Conservation (phyloP, 257 asterid species). For the Penstemon newberryi region DNA sequence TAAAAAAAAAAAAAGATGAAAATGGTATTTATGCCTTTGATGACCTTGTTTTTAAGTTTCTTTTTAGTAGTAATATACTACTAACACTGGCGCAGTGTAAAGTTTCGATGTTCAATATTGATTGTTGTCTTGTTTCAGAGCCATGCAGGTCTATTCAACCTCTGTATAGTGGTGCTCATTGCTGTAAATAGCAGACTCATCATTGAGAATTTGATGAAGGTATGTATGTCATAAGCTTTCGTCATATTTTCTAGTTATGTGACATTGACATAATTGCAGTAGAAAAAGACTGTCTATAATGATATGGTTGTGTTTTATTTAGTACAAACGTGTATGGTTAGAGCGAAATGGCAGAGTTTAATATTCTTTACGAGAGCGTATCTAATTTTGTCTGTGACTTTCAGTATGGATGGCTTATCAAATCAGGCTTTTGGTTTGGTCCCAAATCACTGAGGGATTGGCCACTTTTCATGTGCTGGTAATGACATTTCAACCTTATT, state of each 20-base stretch:
- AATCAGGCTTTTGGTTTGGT: constrained; percentile 86
- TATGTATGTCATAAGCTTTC: constrained; percentile 27
- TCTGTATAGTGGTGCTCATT: constrained; percentile 97
- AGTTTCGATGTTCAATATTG: constrained; percentile 28
- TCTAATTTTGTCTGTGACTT: constrained; percentile 29
- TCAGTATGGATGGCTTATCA: constrained; percentile 97
- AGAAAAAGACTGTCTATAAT: neutral
- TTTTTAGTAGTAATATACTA: too few species aligned
- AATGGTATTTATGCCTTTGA: too few species aligned
- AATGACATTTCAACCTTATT: constrained; percentile 28
- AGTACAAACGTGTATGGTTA: constrained; percentile 13
- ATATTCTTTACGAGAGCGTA: neutral
- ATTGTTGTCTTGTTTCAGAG: constrained; percentile 62
- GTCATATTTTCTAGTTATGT: constrained; percentile 9
- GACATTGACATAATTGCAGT: neutral
- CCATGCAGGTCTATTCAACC: constrained; percentile 99
- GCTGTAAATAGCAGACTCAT: constrained; percentile 98
- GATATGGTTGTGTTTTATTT: constrained; percentile 21
- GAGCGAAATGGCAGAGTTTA: neutral
- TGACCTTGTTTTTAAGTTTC: too few species aligned
- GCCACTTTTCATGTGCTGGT: constrained; percentile 99
- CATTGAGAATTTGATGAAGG: constrained; percentile 98
- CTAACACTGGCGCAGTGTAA: neutral
- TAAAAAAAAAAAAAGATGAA: too few species aligned
- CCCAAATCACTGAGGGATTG: constrained; percentile 85